Base-by-base conservation (phyloP, 192 early-diverging fungal species). In the Obelidium mucronatum region DNA sequence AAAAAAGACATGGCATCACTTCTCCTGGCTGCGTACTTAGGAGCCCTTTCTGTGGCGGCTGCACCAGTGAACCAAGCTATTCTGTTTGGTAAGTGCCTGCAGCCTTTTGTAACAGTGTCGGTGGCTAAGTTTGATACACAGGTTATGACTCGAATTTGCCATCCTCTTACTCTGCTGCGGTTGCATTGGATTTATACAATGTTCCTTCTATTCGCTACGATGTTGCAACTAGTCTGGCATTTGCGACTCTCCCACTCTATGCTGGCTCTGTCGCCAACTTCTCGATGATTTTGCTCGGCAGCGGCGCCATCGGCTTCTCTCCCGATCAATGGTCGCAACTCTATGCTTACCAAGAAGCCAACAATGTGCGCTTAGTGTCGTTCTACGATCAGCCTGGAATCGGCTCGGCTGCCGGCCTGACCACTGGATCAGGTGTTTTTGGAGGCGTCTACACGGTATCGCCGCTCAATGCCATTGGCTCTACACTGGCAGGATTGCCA, bases 301-400 rank as follows among this genome's bases (percentile, higher is more conserved):
- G 59, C 59, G 59, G 59, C 11, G 28, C 26, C 17, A 60, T 60
- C 11, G 59, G 59, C 33, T 39, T 71, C 22, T 71, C 40, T n/a
- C 5, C 39, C 5, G n/a, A 53, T 31, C 39, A 55, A 55, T 71
- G 68, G 68, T 26, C 17, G 17, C 44, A 71, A 51, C 19, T 71
- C 5, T 55, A 19, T 58, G 51, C 40, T 13, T 71, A 71, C 34
- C 68, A 71, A 34, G 19, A 24, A 40, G 34, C 6, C n/a, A 53
- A 71, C 30, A 55, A 55, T 30, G 68, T 71, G 15, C 40, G 68
- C 24, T 15, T 71, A 34, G 68, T 56, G 6, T 30, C 44, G 24
- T 30, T 71, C 5, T 30, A 71, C 34, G 68, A 71, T 33, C 4
- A 15, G 22, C 68, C 68, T 60, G 59, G 59, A 26, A 60, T 31